Percentiles rank a stretch among this genome's conserved stretches.
Conservation (phyloP, 148 eudicot genomes). For the Rhododendron griersonianum region DNA sequence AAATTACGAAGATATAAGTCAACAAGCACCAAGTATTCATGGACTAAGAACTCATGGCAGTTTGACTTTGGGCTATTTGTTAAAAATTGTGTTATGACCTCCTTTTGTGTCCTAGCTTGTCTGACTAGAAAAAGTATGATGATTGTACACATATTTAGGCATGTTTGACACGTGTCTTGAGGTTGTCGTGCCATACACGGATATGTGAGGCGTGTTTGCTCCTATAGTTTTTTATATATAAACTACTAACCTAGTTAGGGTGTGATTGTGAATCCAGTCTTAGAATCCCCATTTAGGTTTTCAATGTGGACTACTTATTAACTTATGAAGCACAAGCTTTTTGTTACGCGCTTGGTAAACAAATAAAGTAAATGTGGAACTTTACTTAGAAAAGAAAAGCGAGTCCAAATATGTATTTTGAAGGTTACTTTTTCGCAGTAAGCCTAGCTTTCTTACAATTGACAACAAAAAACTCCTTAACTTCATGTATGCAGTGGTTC, state of each 20-base stretch:
- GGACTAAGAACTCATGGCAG: neutral
- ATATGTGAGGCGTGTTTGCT: neutral
- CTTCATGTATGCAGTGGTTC: slow-evolving; percentile 57
- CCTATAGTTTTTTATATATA: neutral
- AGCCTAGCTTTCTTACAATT: neutral
- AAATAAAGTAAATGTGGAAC: neutral
- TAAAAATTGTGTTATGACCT: neutral
- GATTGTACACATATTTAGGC: neutral
- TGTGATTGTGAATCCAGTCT: neutral
- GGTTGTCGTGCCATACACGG: neutral
- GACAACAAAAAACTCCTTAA: neutral
- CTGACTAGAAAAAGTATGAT: neutral
- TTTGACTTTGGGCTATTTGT: neutral
- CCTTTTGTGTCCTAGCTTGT: neutral
- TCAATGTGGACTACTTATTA: neutral
- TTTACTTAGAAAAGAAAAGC: neutral
- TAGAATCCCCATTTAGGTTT: neutral
- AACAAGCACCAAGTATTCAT: neutral
- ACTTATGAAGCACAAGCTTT: neutral
- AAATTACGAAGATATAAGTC: neutral
- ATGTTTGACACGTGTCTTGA: neutral
- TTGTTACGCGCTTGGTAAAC: neutral
- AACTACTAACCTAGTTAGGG: neutral
- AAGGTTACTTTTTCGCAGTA: neutral
- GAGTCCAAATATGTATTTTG: neutral